Evolutionary conservation across 257 asterid species (phyloP), one percentile per base, ranked within the genome.

Genomic region (Plantago elongata): DNA sequence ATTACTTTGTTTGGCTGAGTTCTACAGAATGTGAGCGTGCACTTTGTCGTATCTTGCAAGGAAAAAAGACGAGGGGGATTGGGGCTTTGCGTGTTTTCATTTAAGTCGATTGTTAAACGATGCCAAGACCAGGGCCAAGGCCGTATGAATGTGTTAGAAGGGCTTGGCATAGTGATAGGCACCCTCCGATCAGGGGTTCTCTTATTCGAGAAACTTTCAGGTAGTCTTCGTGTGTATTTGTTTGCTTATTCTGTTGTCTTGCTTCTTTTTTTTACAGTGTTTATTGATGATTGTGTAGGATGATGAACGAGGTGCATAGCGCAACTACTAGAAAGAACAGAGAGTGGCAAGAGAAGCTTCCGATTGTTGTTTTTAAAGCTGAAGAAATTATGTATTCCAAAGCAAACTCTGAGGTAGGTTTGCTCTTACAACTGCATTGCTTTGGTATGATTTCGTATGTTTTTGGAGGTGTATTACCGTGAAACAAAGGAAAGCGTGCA

Each of bases 111-210:
- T 34, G 40, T 34, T 34, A 34, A 58, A 54, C 17, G 75, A 90
- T 88, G 98, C 94, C 96, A 15, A 85, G 94, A 55, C 94, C 95
- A 46, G 97, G 97, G 47, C 93, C 96, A n/a, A 85, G 95, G 57
- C 95, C 98, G 4, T 91, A 86, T 61, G 98, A 91, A 74, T 91
- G 98, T 83, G 92, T 84, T 54, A 81, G 85, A 61, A 84, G 89
- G 84, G 96, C 94, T 82, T 91, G 98, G 98, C 98, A 91, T 67
- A 86, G 98, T 62, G 96, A 88, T 13, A 79, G 83, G 52, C 94
- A 84, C 77, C 94, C 77, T 9, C 98, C 95, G 66, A 71, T 91
- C 45, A 84, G 98, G 79, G 98, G 95, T 63, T 91, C 94, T 63
- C 80, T 91, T 64, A 88, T 91, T 72, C 94, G 88, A 78, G 95